Conservation (phyloP, 2,329 filamentous ascomycete genomes). For the Cordyceps cicadae region DNA sequence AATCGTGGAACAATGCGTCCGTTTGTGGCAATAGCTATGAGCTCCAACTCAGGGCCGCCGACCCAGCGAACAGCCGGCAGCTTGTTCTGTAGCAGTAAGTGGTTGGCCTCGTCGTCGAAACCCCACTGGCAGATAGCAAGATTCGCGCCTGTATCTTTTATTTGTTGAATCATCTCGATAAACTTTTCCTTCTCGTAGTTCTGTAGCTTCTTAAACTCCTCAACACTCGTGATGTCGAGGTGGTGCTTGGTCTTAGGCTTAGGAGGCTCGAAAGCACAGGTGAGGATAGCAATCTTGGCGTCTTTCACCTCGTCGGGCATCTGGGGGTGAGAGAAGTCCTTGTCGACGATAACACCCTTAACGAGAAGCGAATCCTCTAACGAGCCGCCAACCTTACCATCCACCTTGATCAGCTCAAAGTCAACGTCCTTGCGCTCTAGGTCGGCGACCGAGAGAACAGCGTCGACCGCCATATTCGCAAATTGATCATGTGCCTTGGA, state of each 20-base stretch:
- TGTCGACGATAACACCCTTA: slow-evolving; percentile 97
- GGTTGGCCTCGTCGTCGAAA: slow-evolving; percentile 98
- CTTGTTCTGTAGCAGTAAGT: slow-evolving; percentile 90
- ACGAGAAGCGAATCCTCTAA: slow-evolving; percentile 91
- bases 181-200: slow-evolving; percentile 95
- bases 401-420: slow-evolving; percentile 98
- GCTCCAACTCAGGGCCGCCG: slow-evolving; percentile 92
- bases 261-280: slow-evolving; percentile 94
- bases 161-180: slow-evolving; percentile 95
- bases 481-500: slow-evolving; percentile 99
- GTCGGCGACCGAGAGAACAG: slow-evolving; percentile 91
- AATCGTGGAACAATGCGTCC: slow-evolving; percentile 95
- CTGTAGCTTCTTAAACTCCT: slow-evolving; percentile 97
- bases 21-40: slow-evolving; percentile 98
- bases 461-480: slow-evolving; percentile 92
- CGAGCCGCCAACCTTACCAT: slow-evolving; percentile 91
- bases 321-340: slow-evolving; percentile 98
- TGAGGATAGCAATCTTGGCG: slow-evolving; percentile 95
- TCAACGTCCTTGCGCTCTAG: slow-evolving; percentile 94
- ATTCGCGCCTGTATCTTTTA: slow-evolving; percentile 96
- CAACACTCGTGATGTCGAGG: slow-evolving; percentile 91
- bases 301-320: slow-evolving; percentile 95
- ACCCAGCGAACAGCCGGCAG: slow-evolving; percentile 97
- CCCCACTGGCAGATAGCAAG: slow-evolving; percentile 99
- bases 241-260: slow-evolving; percentile 99